Percentiles rank a stretch among this genome's conserved stretches.
Conservation (phyloP, 495 filamentous ascomycete species). For the Xeromyces bisporus region DNA sequence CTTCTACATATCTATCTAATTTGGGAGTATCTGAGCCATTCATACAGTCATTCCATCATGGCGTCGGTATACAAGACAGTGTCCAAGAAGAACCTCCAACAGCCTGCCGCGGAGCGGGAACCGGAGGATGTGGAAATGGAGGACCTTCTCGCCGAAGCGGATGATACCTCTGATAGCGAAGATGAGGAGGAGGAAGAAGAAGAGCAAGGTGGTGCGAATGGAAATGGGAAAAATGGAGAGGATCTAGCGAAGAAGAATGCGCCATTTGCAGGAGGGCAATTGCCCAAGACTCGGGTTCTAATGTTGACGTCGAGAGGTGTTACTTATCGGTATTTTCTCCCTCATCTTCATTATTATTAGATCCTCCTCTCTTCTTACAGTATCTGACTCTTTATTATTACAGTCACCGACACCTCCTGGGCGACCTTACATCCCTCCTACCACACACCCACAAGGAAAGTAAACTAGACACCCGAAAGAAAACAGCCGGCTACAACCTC, state of each 20-base stretch:
- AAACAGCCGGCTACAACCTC: conserved; percentile 48
- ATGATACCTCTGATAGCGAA: conserved; percentile 33
- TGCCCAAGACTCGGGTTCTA: conserved; percentile 55
- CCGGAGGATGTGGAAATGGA: conserved; percentile 21
- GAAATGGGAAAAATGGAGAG: too few species aligned
- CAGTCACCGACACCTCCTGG: conserved; percentile 83
- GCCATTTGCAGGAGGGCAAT: conserved; percentile 23
- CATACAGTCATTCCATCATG: conserved; percentile 37
- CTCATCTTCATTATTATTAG: too few species aligned
- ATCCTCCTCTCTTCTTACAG: too few species aligned
- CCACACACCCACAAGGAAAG: conserved; percentile 87
- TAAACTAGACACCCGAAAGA: conserved; percentile 92
- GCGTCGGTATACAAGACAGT: conserved; percentile 88
- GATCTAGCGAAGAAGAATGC: conserved; percentile 28
- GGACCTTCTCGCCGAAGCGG: conserved; percentile 22
- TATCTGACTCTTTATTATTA: too few species aligned
- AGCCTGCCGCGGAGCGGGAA: conserved; percentile 16
- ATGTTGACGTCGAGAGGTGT: conserved; percentile 82
- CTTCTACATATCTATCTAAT: background rate
- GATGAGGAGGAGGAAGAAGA: conserved; percentile 24
- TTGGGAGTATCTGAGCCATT: conserved; percentile 4
- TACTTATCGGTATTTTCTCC: conserved; percentile 52
- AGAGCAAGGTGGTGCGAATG: too few species aligned
- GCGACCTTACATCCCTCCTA: conserved; percentile 75
- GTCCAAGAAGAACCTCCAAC: conserved; percentile 42